Evolutionary conservation across 495 filamentous ascomycete genomes (phyloP).

Genomic region (Aspergillus biplanus): DNA sequence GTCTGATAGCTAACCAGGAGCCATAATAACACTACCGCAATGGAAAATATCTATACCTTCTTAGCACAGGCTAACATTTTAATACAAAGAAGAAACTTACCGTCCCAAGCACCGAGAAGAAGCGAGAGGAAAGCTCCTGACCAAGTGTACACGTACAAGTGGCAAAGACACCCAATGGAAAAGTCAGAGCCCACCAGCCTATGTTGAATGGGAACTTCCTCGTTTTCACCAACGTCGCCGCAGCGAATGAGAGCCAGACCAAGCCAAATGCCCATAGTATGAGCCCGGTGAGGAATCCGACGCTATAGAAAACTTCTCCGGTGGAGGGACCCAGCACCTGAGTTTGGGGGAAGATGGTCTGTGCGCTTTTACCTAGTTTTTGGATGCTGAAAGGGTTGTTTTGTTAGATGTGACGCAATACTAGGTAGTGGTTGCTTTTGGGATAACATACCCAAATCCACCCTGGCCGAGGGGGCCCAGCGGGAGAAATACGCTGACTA

Average conservation of each 20-base stretch:
- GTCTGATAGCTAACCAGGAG: slow-evolving; percentile 51
- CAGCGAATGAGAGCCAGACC: slow-evolving; percentile 65
- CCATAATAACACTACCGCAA: slow-evolving; percentile 55
- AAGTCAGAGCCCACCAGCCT: slow-evolving; percentile 71
- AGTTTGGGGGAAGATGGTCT: slow-evolving; percentile 53
- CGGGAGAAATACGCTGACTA: slow-evolving; percentile 66
- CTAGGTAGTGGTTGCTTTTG: not conserved
- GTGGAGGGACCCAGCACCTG: slow-evolving; percentile 43
- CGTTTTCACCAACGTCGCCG: slow-evolving; percentile 33
- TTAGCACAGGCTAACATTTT: not conserved
- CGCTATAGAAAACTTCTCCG: slow-evolving; percentile 55
- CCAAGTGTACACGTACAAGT: slow-evolving; percentile 52
- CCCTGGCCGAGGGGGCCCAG: slow-evolving; percentile 63
- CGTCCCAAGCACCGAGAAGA: slow-evolving; percentile 58
- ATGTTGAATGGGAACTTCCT: slow-evolving; percentile 65
- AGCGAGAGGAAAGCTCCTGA: slow-evolving; percentile 51
- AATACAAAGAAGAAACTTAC: slow-evolving; percentile 27
- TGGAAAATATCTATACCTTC: slow-evolving; percentile 46
- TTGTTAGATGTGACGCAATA: not conserved
- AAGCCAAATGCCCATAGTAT: slow-evolving; percentile 65
- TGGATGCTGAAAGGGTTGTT: slow-evolving; percentile 47
- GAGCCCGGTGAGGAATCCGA: slow-evolving; percentile 55
- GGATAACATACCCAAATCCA: slow-evolving; percentile 47
- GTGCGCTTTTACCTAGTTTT: slow-evolving; percentile 57
- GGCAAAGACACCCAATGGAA: slow-evolving; percentile 61